Evolutionary conservation across 805 yeast genomes (phyloP).

Genomic region (Ogataea naganishii): DNA sequence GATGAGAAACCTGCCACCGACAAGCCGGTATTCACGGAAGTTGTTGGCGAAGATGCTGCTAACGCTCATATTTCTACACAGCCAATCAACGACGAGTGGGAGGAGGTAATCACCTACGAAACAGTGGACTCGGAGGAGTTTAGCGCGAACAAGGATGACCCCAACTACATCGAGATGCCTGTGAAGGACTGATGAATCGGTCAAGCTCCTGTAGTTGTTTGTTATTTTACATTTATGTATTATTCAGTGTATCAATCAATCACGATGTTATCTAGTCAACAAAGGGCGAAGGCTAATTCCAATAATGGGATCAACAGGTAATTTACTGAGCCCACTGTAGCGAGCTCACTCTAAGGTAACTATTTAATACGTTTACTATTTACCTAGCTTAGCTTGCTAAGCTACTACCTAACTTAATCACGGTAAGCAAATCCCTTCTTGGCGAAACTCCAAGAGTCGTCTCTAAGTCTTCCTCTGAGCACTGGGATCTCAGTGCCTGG

Average conservation of each 20-base stretch:
- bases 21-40: conserved; percentile 24
- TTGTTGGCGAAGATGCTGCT: conserved; percentile 11
- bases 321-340: too few species aligned
- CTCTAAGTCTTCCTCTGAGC: conserved; percentile 94
- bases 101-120: conserved; percentile 32
- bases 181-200: conserved; percentile 12
- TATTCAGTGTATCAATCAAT: too few species aligned
- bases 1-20: conserved; percentile 2
- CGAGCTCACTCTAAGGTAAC: too few species aligned
- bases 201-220: too few species aligned
- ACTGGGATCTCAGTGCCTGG: conserved; percentile 89
- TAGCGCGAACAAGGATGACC: conserved; percentile 35
- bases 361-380: too few species aligned
- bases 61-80: conserved; percentile 4
- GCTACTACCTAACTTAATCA: conserved; percentile 11
- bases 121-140: conserved; percentile 41
- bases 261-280: too few species aligned
- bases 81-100: conserved; percentile 15
- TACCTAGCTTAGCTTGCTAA: too few species aligned
- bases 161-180: conserved; percentile 35
- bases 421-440: conserved; percentile 31
- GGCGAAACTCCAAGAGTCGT: conserved; percentile 71
- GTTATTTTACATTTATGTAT: too few species aligned
- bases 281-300: too few species aligned
- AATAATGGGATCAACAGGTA: too few species aligned